These are phyloP conservation scores for Pythium diclinum DNA, from an alignment of 352 stramenopile genomes.

Conservation along the genomic window DNA sequence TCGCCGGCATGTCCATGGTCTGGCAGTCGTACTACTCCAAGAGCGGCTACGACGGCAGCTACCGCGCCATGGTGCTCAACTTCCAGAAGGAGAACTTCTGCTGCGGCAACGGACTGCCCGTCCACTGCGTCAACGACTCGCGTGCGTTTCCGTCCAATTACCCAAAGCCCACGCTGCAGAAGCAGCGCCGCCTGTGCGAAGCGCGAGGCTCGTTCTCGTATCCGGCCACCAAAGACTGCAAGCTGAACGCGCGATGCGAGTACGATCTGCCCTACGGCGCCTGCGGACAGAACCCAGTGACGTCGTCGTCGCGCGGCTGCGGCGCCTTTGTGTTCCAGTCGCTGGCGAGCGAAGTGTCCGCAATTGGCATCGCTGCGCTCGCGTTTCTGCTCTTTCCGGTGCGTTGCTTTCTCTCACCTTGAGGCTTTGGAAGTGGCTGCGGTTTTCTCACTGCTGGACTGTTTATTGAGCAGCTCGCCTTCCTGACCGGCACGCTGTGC, in stretches of 20 bases:
- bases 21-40: constrained; percentile 74
- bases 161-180: constrained; percentile 31
- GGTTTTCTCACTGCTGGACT: neutral
- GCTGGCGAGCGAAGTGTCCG: constrained; percentile 42
- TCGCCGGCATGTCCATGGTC: constrained; percentile 56
- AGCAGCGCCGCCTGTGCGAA: constrained; percentile 25
- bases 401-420: constrained; percentile 7
- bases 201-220: constrained; percentile 30
- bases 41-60: constrained; percentile 39
- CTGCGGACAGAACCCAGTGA: constrained; percentile 58
- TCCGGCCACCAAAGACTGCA: constrained; percentile 48
- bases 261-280: constrained; percentile 66
- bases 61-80: constrained; percentile 53
- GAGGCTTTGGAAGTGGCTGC: neutral
- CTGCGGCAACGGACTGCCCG: constrained; percentile 57
- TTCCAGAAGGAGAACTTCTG: constrained; percentile 68
- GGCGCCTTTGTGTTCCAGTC: constrained; percentile 42
- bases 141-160: constrained; percentile 46
- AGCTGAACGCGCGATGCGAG: constrained; percentile 33
- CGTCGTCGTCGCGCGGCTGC: constrained; percentile 45
- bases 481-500: constrained; percentile 48
- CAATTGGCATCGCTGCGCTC: constrained; percentile 39
- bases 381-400: constrained; percentile 50
- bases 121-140: constrained; percentile 45
- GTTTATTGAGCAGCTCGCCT: constrained; percentile 33